A percentile compares a stretch with the other conserved stretches of the same genome.
These are phyloP conservation scores for Daldinia decipiens DNA, from an alignment of 495 filamentous ascomycete species.

Conservation along the genomic window DNA sequence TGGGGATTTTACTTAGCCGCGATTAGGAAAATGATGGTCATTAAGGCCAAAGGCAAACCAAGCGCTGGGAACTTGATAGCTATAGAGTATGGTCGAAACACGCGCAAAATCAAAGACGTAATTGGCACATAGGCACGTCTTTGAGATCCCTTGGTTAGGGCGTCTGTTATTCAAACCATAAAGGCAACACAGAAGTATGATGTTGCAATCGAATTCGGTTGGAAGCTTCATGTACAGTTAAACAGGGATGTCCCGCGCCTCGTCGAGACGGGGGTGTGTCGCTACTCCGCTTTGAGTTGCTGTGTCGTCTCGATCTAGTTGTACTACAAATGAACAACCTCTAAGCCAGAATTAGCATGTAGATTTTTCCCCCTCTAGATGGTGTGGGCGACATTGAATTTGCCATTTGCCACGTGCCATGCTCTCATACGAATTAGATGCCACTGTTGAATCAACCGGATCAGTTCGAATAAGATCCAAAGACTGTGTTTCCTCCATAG, in stretches of 20 bases:
- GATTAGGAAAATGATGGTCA: background rate
- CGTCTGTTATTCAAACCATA: slow-evolving; percentile 8
- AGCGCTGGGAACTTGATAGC: slow-evolving; percentile 1
- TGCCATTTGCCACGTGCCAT: slow-evolving; percentile 9
- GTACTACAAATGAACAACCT: slow-evolving; percentile 17
- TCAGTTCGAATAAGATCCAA: background rate
- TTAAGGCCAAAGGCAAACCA: background rate
- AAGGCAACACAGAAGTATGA: slow-evolving; percentile 7
- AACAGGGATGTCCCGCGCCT: slow-evolving; percentile 30
- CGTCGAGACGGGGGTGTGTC: slow-evolving; percentile 15
- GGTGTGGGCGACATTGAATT: slow-evolving; percentile 3
- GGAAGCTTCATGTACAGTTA: slow-evolving; percentile 21
- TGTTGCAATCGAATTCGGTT: slow-evolving; percentile 30
- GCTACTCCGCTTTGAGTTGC: slow-evolving; percentile 16
- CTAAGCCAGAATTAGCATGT: slow-evolving; percentile 12
- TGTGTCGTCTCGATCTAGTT: slow-evolving; percentile 10
- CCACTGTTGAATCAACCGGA: background rate
- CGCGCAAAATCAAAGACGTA: slow-evolving; percentile 2
- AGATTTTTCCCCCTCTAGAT: slow-evolving; percentile 8
- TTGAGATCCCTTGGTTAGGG: slow-evolving; percentile 12
- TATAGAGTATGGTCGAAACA: background rate
- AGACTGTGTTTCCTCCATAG: background rate
- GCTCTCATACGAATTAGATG: background rate
- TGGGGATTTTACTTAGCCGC: background rate
- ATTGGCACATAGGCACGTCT: background rate